Percentiles rank a stretch among this genome's conserved stretches.
Conservation (phyloP, 441 rosid genomes). For the Jatropha multifida region DNA sequence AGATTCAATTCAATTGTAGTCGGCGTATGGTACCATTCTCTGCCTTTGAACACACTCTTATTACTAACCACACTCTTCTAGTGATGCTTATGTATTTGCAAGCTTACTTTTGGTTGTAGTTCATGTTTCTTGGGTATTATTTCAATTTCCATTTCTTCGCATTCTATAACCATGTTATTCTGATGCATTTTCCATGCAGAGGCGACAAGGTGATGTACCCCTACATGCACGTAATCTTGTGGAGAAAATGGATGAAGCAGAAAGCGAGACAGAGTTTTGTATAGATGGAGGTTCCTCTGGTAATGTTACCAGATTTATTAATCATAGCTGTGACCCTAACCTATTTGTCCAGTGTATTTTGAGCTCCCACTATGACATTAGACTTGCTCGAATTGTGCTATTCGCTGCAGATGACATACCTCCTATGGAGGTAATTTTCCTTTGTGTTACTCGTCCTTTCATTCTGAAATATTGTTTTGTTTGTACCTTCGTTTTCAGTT, state of each 20-base stretch:
- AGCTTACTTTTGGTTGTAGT: neutral
- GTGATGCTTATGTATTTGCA: neutral
- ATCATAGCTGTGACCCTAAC: slow-evolving; percentile 52
- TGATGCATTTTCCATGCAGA: slow-evolving; percentile 29
- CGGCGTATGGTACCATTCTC: neutral
- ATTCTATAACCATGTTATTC: neutral
- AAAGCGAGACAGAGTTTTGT: slow-evolving; percentile 40
- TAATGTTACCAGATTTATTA: slow-evolving; percentile 48
- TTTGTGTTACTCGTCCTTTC: neutral
- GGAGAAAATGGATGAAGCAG: slow-evolving; percentile 22
- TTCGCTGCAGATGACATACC: slow-evolving; percentile 52
- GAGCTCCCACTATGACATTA: slow-evolving; percentile 45
- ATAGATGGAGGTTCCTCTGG: slow-evolving; percentile 42
- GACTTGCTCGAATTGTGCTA: slow-evolving; percentile 45
- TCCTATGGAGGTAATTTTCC: slow-evolving; percentile 38
- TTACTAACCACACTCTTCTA: neutral
- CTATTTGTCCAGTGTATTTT: slow-evolving; percentile 49
- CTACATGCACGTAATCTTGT: slow-evolving; percentile 18
- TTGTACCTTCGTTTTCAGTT: neutral
- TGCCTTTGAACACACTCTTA: neutral
- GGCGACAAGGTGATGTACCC: slow-evolving; percentile 34
- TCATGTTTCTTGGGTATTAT: slow-evolving; percentile 5
- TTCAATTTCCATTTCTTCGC: slow-evolving; percentile 10
- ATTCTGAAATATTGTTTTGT: neutral
- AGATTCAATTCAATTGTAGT: neutral